phyloP scores from a whole-genome alignment of 208 protist species.

The Trypanosoma cruzi region DNA sequence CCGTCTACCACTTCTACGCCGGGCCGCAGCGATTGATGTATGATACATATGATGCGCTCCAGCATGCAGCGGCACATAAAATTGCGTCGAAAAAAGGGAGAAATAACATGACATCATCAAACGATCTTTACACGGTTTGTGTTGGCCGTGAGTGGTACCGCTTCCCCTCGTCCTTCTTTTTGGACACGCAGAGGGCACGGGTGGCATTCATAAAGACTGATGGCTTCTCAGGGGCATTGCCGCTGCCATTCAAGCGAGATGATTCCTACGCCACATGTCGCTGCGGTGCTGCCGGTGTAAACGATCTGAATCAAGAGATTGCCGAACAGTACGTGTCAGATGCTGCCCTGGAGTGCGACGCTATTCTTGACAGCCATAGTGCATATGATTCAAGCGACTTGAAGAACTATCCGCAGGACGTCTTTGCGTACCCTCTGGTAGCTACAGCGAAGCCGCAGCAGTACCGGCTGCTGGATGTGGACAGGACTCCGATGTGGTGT shows the following conservation, averaged over 20 bases:
- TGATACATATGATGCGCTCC: constrained; percentile 57
- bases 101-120: background rate
- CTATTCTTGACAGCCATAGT: constrained; percentile 48
- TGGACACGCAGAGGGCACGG: constrained; percentile 46
- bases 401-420: constrained; percentile 19
- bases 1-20: constrained; percentile 73
- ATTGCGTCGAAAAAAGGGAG: background rate
- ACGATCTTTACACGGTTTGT: constrained; percentile 69
- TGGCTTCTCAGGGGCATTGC: constrained; percentile 41
- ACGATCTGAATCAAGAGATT: constrained; percentile 57
- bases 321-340: constrained; percentile 52
- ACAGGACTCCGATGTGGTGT: constrained; percentile 65
- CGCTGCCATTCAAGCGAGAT: constrained; percentile 35
- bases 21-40: constrained; percentile 69
- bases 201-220: constrained; percentile 47
- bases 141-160: constrained; percentile 95
- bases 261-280: constrained; percentile 33
- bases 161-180: constrained; percentile 94
- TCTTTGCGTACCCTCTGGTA: constrained; percentile 24
- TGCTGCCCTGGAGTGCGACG: constrained; percentile 43
- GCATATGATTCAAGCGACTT: constrained; percentile 3
- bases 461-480: constrained; percentile 49
- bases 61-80: constrained; percentile 24
- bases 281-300: constrained; percentile 41
- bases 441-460: background rate